Base-by-base conservation (phyloP, 2,329 filamentous ascomycete genomes). In the Lasiodiplodia citricola region DNA sequence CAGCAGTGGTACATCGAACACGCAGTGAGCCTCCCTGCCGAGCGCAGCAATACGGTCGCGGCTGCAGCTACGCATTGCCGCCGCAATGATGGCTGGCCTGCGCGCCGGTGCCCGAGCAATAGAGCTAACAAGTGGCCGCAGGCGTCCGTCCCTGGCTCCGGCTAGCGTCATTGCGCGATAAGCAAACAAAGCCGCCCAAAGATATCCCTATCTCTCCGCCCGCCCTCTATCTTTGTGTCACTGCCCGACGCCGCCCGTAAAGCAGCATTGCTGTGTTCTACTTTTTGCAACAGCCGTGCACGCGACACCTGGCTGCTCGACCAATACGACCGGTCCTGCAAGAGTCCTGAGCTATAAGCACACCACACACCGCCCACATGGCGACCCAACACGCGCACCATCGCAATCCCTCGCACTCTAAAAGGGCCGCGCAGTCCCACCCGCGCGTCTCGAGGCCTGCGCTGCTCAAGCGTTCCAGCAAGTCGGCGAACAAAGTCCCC, bases 381-480 rank as follows among this genome's bases (percentile, higher is more conserved):
- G 74, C 75, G 44, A 78, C 78, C 23, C 37, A 60, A 41, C 75
- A 78, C 71, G 16, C 60, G 44, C 77, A 69, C 55, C 62, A 66
- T 51, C 68, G 68, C 35, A 66, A 63, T 66, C 63, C 68, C 50
- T 60, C 62, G 47, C 68, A 80, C 72, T 72, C 74, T 70, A 75
- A 74, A 75, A 79, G 75, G 73, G 71, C 76, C 70, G 70, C 74
- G 70, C 74, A 76, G 67, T 73, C 74, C 70, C 77, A 79, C 72
- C 74, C 76, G 71, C 76, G 77, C 66, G 74, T 77, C 52, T 72
- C 75, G 38, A 77, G 74, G 71, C 74, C 77, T 67, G 74, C 74
- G 51, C 70, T 75, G 71, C 73, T 76, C 38, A 80, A 79, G 74
- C 77, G 77, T 67, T 70, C 76, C 56, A 71, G 72, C 69, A 37